These are phyloP conservation scores for Cutaneotrichosporon mucoides DNA, from an alignment of 1,284 basidiomycete species.

Conservation along the genomic window DNA sequence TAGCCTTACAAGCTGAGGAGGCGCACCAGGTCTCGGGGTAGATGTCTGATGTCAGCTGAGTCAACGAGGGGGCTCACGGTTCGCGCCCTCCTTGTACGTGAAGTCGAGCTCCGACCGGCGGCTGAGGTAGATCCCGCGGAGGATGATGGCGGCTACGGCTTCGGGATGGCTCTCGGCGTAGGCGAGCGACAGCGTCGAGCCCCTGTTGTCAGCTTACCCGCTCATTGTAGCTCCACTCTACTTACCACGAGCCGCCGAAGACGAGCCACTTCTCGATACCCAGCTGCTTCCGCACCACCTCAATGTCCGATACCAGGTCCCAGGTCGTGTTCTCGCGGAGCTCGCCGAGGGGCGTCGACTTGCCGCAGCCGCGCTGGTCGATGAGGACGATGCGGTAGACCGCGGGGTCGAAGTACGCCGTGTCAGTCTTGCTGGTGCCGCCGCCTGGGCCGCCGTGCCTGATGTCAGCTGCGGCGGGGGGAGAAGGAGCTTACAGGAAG, in stretches of 20 bases:
- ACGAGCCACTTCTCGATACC: slow-evolving; percentile 81
- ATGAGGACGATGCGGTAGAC: slow-evolving; percentile 67
- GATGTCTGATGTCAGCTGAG: slow-evolving; percentile 44
- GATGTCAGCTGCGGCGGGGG: not conserved
- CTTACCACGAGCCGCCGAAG: slow-evolving; percentile 84
- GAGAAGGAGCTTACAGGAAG: slow-evolving; percentile 54
- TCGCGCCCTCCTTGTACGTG: slow-evolving; percentile 70
- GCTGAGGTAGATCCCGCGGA: slow-evolving; percentile 89
- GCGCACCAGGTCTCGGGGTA: slow-evolving; percentile 73
- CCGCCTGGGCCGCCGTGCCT: slow-evolving; percentile 38
- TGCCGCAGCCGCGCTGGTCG: slow-evolving; percentile 83
- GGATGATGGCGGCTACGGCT: slow-evolving; percentile 69
- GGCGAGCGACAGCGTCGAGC: slow-evolving; percentile 80
- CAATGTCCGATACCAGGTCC: slow-evolving; percentile 88
- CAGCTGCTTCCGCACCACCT: slow-evolving; percentile 70
- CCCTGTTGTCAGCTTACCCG: slow-evolving; percentile 48
- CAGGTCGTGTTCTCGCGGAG: slow-evolving; percentile 88
- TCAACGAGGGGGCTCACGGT: slow-evolving; percentile 23
- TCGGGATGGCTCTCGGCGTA: slow-evolving; percentile 85
- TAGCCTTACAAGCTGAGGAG: not conserved
- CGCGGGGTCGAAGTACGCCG: slow-evolving; percentile 72
- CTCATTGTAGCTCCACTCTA: too few species aligned
- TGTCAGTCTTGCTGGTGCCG: slow-evolving; percentile 54
- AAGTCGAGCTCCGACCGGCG: slow-evolving; percentile 80
- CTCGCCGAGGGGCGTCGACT: slow-evolving; percentile 72